These are phyloP conservation scores for Dendrocalamus latiflorus DNA, from an alignment of 202 grass and related monocot species.

Conservation along the genomic window DNA sequence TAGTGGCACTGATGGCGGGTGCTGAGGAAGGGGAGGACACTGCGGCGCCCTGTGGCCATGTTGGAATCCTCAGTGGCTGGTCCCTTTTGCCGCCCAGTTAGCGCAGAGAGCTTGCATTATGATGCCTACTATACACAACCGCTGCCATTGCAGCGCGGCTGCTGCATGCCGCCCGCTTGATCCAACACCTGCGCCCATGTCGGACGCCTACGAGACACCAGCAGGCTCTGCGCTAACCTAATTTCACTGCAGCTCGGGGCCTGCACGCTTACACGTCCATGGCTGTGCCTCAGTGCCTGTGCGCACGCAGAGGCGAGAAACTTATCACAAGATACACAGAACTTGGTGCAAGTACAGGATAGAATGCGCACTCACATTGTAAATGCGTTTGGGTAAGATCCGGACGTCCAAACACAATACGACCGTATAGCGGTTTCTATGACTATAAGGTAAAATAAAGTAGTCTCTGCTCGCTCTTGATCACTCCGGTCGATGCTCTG, in stretches of 20 bases:
- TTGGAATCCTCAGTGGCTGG: conserved; percentile 10
- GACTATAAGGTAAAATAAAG: no score
- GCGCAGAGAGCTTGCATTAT: background rate
- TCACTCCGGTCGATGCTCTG: no score
- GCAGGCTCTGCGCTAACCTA: conserved; percentile 19
- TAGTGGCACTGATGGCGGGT: conserved; percentile 20
- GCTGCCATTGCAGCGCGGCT: background rate
- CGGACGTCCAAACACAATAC: no score
- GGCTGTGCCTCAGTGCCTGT: background rate
- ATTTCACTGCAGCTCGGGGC: conserved; percentile 28
- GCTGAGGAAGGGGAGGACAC: conserved; percentile 15
- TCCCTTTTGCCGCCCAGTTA: background rate
- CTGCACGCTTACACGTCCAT: background rate
- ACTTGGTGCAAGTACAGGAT: background rate
- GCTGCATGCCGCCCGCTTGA: background rate
- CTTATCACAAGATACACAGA: conserved; percentile 26
- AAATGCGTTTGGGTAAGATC: background rate
- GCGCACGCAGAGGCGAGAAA: background rate
- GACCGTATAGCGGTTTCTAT: no score
- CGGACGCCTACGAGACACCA: conserved; percentile 33
- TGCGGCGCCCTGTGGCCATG: background rate
- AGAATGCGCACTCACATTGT: background rate
- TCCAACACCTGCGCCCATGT: conserved; percentile 27
- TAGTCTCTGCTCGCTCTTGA: no score
- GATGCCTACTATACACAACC: background rate